phyloP scores from a whole-genome alignment of 1,284 basidiomycete genomes.

The Grifola frondosa region DNA sequence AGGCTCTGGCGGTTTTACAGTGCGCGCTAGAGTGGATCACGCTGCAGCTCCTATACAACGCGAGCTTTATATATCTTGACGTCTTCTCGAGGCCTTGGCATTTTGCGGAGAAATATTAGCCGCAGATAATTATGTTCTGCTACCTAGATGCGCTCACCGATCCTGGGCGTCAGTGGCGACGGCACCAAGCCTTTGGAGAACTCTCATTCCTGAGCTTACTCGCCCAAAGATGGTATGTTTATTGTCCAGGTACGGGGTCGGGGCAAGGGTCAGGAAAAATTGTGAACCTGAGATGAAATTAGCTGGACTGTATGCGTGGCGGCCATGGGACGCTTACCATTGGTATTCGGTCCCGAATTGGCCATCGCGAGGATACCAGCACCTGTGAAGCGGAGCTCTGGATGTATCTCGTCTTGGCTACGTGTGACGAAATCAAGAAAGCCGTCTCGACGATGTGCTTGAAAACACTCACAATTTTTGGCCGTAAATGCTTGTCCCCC shows the following conservation, averaged over 20 bases:
- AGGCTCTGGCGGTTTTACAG: background rate
- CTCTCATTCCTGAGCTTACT: conserved; percentile 83
- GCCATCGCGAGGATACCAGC: conserved; percentile 97
- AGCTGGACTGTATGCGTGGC: conserved; percentile 3
- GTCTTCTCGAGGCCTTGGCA: conserved; percentile 68
- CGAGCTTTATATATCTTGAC: conserved; percentile 80
- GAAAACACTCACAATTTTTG: conserved; percentile 72
- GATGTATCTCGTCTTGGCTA: conserved; percentile 84
- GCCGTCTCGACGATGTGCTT: background rate
- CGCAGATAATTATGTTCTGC: conserved; percentile 9
- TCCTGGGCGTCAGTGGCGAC: conserved; percentile 81
- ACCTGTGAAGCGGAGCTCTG: conserved; percentile 90
- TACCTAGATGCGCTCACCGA: conserved; percentile 46
- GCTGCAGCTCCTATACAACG: conserved; percentile 35
- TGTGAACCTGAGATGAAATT: conserved; percentile 73
- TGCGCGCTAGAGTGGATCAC: no score
- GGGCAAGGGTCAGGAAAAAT: conserved; percentile 88
- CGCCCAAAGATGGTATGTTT: conserved; percentile 96
- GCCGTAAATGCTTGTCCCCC: conserved; percentile 92
- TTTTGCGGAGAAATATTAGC: conserved; percentile 7
- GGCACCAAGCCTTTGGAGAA: conserved; percentile 78
- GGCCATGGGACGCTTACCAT: conserved; percentile 54
- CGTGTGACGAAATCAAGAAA: background rate
- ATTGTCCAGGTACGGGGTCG: conserved; percentile 89
- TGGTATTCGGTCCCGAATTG: conserved; percentile 92